Percentiles rank a stretch among this genome's conserved stretches.
phyloP scores from a whole-genome alignment of 352 stramenopile species.

The Halophytophthora batemanensis region DNA sequence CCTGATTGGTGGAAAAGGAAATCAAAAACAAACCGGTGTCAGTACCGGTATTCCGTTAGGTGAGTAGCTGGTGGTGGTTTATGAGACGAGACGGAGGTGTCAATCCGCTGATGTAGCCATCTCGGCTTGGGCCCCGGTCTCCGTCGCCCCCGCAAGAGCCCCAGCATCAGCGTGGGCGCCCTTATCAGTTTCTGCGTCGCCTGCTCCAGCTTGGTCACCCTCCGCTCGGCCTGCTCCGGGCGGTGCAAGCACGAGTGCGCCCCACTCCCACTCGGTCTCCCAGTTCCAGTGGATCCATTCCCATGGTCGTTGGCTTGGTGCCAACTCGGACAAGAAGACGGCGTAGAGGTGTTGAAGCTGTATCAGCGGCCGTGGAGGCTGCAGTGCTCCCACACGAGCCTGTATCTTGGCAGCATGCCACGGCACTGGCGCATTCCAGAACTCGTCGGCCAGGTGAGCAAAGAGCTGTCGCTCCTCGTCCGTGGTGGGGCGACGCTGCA shows the following conservation, averaged over 20 bases:
- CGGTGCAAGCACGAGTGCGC: conserved; percentile 18
- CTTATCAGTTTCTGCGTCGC: no score
- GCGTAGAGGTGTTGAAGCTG: conserved; percentile 48
- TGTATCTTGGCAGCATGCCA: conserved; percentile 47
- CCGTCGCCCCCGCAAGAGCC: no score
- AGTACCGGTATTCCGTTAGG: no score
- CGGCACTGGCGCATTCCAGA: conserved; percentile 63
- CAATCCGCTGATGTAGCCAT: no score
- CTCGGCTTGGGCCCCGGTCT: no score
- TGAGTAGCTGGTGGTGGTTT: no score
- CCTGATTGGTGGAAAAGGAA: no score
- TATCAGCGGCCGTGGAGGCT: conserved; percentile 21
- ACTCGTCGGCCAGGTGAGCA: conserved; percentile 55
- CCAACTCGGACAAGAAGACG: conserved; percentile 21
- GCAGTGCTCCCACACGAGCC: conserved; percentile 19
- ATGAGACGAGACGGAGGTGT: no score
- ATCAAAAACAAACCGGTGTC: no score
- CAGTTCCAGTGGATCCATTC: conserved; percentile 43
- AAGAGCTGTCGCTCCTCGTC: conserved; percentile 42
- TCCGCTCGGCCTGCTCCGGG: no score
- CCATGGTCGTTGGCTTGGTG: conserved; percentile 30
- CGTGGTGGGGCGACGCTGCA: conserved; percentile 35
- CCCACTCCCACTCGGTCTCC: conserved; percentile 50
- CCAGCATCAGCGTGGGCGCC: no score
- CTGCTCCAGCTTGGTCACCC: no score